These are phyloP conservation scores for Pyrus communis DNA, from an alignment of 306 rosid species.

Conservation along the genomic window DNA sequence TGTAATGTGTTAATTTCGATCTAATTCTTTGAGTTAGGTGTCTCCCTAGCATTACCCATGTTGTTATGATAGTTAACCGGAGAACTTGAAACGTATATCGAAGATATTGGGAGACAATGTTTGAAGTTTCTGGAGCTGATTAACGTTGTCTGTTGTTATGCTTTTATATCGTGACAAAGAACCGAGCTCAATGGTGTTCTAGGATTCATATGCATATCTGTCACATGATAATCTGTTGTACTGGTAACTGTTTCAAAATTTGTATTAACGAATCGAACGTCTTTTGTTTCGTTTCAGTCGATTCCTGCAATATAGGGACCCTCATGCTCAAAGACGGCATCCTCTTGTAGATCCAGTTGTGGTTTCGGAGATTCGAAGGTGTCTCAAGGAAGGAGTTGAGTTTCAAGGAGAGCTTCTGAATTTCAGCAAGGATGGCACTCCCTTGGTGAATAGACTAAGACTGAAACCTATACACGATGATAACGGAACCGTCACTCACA, in stretches of 20 bases:
- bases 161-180: too few species aligned
- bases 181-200: too few species aligned
- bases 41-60: too few species aligned
- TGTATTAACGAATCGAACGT: neutral
- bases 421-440: slow-evolving; percentile 89
- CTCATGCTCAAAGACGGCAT: slow-evolving; percentile 87
- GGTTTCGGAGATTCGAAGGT: slow-evolving; percentile 88
- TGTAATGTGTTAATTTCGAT: neutral
- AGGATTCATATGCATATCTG: neutral
- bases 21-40: neutral
- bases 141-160: neutral
- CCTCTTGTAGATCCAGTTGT: slow-evolving; percentile 97
- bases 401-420: slow-evolving; percentile 93
- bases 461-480: slow-evolving; percentile 83
- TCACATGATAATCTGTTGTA: neutral
- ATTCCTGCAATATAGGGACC: slow-evolving; percentile 88
- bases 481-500: slow-evolving; percentile 73
- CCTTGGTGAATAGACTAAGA: slow-evolving; percentile 72
- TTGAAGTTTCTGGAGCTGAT: neutral
- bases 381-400: slow-evolving; percentile 77
- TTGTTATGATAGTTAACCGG: neutral
- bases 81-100: neutral
- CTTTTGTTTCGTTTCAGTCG: slow-evolving; percentile 51
- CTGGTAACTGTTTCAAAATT: neutral
- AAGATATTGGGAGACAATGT: neutral